These are phyloP conservation scores for Zygosaccharomyces bailii DNA, from an alignment of 805 yeast genomes.

Conservation along the genomic window DNA sequence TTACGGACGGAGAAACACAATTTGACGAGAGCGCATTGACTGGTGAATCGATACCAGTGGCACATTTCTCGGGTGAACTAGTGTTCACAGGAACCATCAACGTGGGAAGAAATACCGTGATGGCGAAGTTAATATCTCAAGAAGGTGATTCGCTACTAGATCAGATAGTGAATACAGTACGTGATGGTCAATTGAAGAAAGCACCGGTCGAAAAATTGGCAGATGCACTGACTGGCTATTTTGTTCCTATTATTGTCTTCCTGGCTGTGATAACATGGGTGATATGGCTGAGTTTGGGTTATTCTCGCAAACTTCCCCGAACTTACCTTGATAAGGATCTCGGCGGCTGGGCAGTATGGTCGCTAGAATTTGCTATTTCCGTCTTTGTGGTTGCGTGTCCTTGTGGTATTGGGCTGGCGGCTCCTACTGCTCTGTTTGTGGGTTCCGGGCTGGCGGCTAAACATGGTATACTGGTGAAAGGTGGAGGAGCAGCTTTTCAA, in stretches of 20 bases:
- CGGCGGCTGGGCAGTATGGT: slow-evolving; percentile 78
- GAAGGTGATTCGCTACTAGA: slow-evolving; percentile 66
- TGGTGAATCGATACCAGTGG: slow-evolving; percentile 60
- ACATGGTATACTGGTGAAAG: slow-evolving; percentile 69
- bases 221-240: slow-evolving; percentile 62
- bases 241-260: slow-evolving; percentile 65
- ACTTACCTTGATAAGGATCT: slow-evolving; percentile 57
- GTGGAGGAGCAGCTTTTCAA: slow-evolving; percentile 81
- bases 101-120: slow-evolving; percentile 50
- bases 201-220: slow-evolving; percentile 74
- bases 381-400: slow-evolving; percentile 85
- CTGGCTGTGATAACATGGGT: slow-evolving; percentile 64
- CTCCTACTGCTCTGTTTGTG: slow-evolving; percentile 78
- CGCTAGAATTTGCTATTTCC: slow-evolving; percentile 70
- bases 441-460: slow-evolving; percentile 79
- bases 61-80: slow-evolving; percentile 57
- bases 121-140: slow-evolving; percentile 53
- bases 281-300: slow-evolving; percentile 62
- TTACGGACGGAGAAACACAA: slow-evolving; percentile 45
- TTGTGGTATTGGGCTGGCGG: slow-evolving; percentile 81
- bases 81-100: slow-evolving; percentile 72
- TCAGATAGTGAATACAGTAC: slow-evolving; percentile 63
- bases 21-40: slow-evolving; percentile 63
- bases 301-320: slow-evolving; percentile 50
- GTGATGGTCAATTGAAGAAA: slow-evolving; percentile 67